Evolutionary conservation across 1,284 basidiomycete species (phyloP).

Genomic region (Cryptococcus hybrid): DNA sequence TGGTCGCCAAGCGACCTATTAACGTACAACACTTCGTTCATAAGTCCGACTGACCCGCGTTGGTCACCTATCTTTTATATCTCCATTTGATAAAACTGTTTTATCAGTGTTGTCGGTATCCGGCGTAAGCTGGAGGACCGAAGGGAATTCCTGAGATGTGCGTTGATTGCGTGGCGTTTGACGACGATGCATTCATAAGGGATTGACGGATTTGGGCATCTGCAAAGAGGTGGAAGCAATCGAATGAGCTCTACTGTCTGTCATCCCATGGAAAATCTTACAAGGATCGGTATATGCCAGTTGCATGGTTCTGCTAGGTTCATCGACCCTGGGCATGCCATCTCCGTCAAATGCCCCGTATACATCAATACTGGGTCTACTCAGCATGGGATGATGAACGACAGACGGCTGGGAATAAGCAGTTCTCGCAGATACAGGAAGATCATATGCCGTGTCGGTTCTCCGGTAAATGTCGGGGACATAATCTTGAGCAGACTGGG

Average conservation of each 20-base stretch:
- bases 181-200: slow-evolving; percentile 15
- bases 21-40: too few relatives aligned
- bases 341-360: slow-evolving; percentile 75
- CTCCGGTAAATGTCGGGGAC: neutral
- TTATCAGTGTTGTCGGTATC: slow-evolving; percentile 19
- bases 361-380: slow-evolving; percentile 70
- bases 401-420: neutral
- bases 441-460: neutral
- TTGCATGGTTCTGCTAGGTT: slow-evolving; percentile 74
- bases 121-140: slow-evolving; percentile 32
- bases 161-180: neutral
- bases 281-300: slow-evolving; percentile 47
- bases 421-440: neutral
- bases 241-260: neutral
- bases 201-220: slow-evolving; percentile 38
- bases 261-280: slow-evolving; percentile 53
- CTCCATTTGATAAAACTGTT: neutral
- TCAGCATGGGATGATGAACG: slow-evolving; percentile 4
- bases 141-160: slow-evolving; percentile 14
- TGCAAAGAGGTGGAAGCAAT: slow-evolving; percentile 2
- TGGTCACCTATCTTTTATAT: neutral
- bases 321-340: slow-evolving; percentile 49
- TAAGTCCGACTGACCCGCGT: too few relatives aligned
- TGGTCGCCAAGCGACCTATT: too few relatives aligned
- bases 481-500: neutral